Conservation (phyloP, 1,284 basidiomycete species). For the Apiotrichum veenhuisii region DNA sequence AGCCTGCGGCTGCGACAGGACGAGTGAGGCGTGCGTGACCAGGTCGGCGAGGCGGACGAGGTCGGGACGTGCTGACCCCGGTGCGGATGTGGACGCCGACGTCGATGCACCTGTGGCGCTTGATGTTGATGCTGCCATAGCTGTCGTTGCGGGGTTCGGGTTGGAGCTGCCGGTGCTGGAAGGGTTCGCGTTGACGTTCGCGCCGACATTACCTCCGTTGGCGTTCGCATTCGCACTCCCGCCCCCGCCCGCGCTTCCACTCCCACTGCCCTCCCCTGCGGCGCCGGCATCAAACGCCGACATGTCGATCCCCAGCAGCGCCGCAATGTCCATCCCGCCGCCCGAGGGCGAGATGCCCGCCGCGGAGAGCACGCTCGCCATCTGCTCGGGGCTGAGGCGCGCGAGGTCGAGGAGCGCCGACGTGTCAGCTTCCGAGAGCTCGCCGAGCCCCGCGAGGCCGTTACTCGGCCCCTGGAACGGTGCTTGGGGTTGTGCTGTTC, state of each 20-base stretch:
- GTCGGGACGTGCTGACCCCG: conserved; percentile 1
- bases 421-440: neutral
- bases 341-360: neutral
- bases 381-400: conserved; percentile 4
- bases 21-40: conserved; percentile 6
- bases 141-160: no score
- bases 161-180: neutral
- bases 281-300: neutral
- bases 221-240: neutral
- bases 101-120: neutral
- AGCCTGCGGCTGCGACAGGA: neutral
- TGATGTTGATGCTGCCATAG: neutral
- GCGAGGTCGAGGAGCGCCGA: conserved; percentile 7
- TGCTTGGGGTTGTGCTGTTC: neutral
- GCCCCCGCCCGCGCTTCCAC: no score
- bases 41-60: conserved; percentile 9
- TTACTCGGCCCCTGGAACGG: neutral
- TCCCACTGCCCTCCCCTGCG: neutral
- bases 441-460: conserved; percentile 1
- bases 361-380: neutral
- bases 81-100: neutral
- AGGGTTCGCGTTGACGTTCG: neutral
- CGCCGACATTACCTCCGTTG: neutral
- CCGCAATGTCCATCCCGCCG: neutral
- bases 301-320: neutral